A percentile compares a stretch with the other conserved stretches of the same genome.
Evolutionary conservation across 164 flowering plant species (phyloP).

Genomic region (Stephania yunnanensis): DNA sequence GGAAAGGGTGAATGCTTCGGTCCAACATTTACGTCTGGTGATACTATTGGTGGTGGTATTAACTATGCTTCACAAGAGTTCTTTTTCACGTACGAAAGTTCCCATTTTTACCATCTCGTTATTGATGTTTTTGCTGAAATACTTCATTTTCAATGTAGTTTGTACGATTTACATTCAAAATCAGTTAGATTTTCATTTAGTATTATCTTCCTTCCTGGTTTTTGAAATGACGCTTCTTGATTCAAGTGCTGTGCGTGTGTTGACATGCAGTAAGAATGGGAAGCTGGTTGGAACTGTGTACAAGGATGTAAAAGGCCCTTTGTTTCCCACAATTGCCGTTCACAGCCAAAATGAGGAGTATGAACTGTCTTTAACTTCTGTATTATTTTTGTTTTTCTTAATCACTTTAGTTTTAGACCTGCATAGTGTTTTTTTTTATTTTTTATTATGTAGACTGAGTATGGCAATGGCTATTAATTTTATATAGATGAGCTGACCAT

Average conservation of each 20-base stretch:
- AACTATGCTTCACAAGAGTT: constrained; percentile 85
- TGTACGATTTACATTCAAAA: background rate
- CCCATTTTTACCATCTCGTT: constrained; percentile 4
- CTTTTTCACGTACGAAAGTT: constrained; percentile 84
- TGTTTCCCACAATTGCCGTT: constrained; percentile 91
- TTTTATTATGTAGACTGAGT: no score
- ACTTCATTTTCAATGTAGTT: background rate
- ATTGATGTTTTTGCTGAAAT: background rate
- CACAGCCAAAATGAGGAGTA: constrained; percentile 99
- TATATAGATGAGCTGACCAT: no score
- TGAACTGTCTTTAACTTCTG: constrained; percentile 14
- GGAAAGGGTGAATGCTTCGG: constrained; percentile 88
- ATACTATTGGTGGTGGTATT: constrained; percentile 93
- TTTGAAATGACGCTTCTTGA: background rate
- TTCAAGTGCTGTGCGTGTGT: constrained; percentile 12
- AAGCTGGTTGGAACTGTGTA: constrained; percentile 49
- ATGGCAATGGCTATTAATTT: no score
- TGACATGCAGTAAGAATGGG: constrained; percentile 77
- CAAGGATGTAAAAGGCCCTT: constrained; percentile 69
- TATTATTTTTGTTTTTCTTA: no score
- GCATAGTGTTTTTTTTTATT: no score
- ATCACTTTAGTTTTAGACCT: no score
- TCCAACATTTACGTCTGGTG: constrained; percentile 78
- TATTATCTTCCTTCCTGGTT: background rate
- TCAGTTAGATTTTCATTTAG: constrained; percentile 1